Evolutionary conservation across 1,284 basidiomycete genomes (phyloP), one percentile per base, ranked within the genome.

Genomic region (Microbotryum silenes-acaulis): DNA sequence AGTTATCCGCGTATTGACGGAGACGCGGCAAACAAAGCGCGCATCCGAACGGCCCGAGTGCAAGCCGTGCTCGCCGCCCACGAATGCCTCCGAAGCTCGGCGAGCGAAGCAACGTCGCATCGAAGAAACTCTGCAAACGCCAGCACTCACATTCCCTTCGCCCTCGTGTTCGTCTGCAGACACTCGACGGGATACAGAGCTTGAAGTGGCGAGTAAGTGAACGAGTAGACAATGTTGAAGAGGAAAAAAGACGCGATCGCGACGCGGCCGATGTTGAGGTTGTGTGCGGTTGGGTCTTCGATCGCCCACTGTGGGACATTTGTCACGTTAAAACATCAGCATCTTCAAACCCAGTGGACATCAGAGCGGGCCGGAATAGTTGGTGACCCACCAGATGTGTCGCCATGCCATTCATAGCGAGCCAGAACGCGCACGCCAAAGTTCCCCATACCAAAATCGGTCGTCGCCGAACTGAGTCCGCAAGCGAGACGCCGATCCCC

Each of bases 131-230:
- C 14, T 18, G 37, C 3, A 6, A 42, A 18, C 9, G 37, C 37
- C 12, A 42, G 14, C 16, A 42, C 37, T 42, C 37, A 42, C 37
- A 42, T 42, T 42, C 83, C 83, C 71, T 83, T 83, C 5, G 82
- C 82, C 57, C 81, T 78, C 52, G 81, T 80, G 59, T 80, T 82
- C 54, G 80, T 82, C 60, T 80, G 75, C 14, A 83, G 74, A 61
- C 79, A 81, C 65, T 84, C 83, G 21, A 79, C 78, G 1, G 83
- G 82, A 62, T 82, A 81, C 10, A 83, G 71, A 4, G 80, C 82
- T 72, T 84, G 81, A 21, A 81, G 73, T 6, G 81, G 81, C 7
- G 81, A 81, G 70, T 82, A 81, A 44, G 70, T 69, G 68, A 73
- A 74, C 1, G 70, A 67, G 64, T 66, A 72, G 56, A 72, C 58